Evolutionary conservation across 768 basidiomycete species (phyloP).

Genomic region (Panaeolus papilionaceus): DNA sequence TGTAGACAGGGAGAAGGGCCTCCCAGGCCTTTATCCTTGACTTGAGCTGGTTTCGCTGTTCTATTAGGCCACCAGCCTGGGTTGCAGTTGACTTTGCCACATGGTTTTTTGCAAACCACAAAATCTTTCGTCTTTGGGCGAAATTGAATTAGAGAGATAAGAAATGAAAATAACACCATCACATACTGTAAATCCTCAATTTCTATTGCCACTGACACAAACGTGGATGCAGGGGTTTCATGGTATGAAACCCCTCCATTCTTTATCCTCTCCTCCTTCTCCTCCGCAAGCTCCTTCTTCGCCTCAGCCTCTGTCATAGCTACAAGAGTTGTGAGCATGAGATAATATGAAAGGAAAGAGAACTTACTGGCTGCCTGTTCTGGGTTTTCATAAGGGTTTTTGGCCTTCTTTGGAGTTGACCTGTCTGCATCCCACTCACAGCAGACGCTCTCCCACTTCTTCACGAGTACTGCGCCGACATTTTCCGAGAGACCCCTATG

Average conservation of each 20-base stretch:
- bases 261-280: not conserved
- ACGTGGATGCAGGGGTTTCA: not conserved
- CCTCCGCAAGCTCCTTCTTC: not conserved
- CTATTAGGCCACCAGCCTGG: too few species aligned
- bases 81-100: too few species aligned
- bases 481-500: not conserved
- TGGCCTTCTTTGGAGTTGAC: not conserved
- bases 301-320: not conserved
- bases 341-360: not conserved
- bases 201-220: not conserved
- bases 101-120: too few species aligned
- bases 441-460: not conserved
- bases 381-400: not conserved
- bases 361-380: not conserved
- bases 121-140: too few species aligned
- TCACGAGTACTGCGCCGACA: not conserved
- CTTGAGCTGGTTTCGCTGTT: too few species aligned
- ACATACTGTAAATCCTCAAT: not conserved
- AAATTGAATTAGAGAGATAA: too few species aligned
- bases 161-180: too few species aligned
- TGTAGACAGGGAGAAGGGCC: too few species aligned
- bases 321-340: not conserved
- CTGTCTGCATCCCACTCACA: not conserved
- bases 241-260: not conserved
- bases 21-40: too few species aligned